phyloP scores from a whole-genome alignment of 768 basidiomycete species.

The Tricholoma sp. region DNA sequence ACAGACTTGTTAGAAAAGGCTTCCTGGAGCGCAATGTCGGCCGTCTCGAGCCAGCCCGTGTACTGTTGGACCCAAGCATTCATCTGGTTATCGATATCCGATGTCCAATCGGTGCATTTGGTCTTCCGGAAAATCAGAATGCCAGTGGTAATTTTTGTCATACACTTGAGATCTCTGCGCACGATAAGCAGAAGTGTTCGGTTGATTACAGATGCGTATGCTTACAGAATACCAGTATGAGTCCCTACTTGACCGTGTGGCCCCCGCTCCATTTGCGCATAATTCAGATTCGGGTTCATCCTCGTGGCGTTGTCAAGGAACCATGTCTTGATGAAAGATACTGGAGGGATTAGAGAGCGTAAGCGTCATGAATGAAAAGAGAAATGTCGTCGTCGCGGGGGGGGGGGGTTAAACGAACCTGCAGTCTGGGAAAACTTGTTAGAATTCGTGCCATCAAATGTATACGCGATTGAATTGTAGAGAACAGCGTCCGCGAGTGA shows the following conservation, averaged over 20 bases:
- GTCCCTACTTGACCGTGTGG: constrained; percentile 34
- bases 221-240: constrained; percentile 53
- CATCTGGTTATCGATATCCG: constrained; percentile 44
- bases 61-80: constrained; percentile 48
- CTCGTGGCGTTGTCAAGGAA: constrained; percentile 51
- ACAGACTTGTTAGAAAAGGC: constrained; percentile 44
- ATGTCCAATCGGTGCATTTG: constrained; percentile 48
- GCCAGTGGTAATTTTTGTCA: constrained; percentile 49
- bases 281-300: constrained; percentile 66
- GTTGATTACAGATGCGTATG: constrained; percentile 2
- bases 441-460: constrained; percentile 33
- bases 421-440: constrained; percentile 37
- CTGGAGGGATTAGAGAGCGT: constrained; percentile 17
- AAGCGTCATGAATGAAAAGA: neutral
- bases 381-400: neutral
- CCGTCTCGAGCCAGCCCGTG: constrained; percentile 50
- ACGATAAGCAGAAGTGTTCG: neutral
- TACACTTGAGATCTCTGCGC: constrained; percentile 49
- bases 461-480: constrained; percentile 56
- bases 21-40: constrained; percentile 43
- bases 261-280: constrained; percentile 45
- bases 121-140: constrained; percentile 49
- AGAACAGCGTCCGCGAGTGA: constrained; percentile 54
- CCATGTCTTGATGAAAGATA: constrained; percentile 47
- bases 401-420: constrained; percentile 27